These are phyloP conservation scores for Fraxinus greggii DNA, from an alignment of 305 asterid species.

Conservation along the genomic window DNA sequence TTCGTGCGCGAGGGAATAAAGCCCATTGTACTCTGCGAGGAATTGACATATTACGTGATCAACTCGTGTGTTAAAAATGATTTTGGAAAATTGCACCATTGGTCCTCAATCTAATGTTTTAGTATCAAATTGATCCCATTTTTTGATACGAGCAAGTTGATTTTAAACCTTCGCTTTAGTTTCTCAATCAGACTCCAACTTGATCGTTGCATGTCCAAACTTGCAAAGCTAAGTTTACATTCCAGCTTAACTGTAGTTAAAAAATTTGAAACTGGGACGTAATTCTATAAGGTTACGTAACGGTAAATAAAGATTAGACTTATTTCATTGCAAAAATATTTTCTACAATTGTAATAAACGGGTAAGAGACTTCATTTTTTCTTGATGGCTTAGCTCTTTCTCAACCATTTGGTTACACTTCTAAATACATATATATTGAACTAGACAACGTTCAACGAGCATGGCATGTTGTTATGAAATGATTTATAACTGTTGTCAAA, in stretches of 20 bases:
- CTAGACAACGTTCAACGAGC: not conserved
- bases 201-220: not conserved
- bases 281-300: not conserved
- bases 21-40: not conserved
- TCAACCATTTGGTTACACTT: not conserved
- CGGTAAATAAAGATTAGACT: not conserved
- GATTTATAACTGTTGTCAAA: not conserved
- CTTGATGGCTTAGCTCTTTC: not conserved
- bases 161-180: not conserved
- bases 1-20: conserved; percentile 1
- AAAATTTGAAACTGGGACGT: not conserved
- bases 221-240: not conserved
- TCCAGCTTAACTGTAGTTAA: not conserved
- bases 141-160: not conserved
- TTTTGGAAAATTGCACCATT: not conserved
- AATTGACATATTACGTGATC: not conserved
- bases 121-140: not conserved
- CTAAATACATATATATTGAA: not conserved
- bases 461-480: not conserved
- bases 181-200: not conserved
- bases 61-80: not conserved
- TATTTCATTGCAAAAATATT: not conserved
- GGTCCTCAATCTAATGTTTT: not conserved
- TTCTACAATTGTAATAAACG: not conserved
- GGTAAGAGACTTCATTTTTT: not conserved